Conservation (phyloP, 139 green algal genomes). For the Microglena sp. region DNA sequence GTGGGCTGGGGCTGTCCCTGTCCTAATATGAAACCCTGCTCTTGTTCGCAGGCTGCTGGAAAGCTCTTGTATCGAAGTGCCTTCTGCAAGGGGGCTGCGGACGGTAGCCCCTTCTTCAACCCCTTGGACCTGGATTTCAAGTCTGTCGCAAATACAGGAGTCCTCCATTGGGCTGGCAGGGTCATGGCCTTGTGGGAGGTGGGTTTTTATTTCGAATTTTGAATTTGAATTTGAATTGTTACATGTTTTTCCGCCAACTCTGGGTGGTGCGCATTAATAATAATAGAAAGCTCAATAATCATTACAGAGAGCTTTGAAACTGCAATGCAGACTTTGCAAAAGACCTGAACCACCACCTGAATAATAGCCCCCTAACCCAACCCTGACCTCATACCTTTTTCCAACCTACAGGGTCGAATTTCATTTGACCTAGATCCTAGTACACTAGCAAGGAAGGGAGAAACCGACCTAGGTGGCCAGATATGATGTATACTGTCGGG, state of each 20-base stretch:
- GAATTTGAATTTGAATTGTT: too few relatives aligned
- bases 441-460: constrained; percentile 27
- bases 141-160: constrained; percentile 45
- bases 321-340: too few relatives aligned
- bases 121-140: constrained; percentile 43
- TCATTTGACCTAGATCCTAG: constrained; percentile 28
- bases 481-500: constrained; percentile 23
- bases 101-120: constrained; percentile 39
- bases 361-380: too few relatives aligned
- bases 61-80: constrained; percentile 26
- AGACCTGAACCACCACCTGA: too few relatives aligned
- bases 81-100: constrained; percentile 31
- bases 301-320: too few relatives aligned
- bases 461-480: constrained; percentile 26
- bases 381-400: too few relatives aligned
- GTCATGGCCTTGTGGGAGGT: constrained; percentile 40
- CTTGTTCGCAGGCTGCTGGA: constrained; percentile 26
- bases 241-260: too few relatives aligned
- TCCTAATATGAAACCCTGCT: background rate
- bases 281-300: too few relatives aligned
- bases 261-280: too few relatives aligned
- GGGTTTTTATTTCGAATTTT: too few relatives aligned
- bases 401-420: constrained; percentile 18
- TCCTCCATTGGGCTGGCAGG: constrained; percentile 32
- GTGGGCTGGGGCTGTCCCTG: too few relatives aligned